These are phyloP conservation scores for Pyrus pyrifolia DNA, from an alignment of 306 rosid genomes.

Conservation along the genomic window DNA sequence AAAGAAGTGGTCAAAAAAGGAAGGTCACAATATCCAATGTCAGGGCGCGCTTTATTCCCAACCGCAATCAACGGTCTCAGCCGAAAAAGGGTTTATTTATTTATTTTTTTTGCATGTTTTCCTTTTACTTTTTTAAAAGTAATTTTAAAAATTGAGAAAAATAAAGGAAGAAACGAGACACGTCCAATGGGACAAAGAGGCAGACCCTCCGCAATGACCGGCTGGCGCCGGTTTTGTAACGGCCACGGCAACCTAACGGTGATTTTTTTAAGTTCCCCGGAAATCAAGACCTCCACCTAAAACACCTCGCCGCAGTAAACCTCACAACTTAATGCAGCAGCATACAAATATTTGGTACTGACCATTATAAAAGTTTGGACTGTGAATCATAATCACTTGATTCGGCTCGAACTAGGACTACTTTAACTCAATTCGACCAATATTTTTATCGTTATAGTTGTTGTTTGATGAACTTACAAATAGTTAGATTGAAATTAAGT, in stretches of 20 bases:
- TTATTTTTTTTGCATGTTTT: background rate
- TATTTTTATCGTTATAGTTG: no score
- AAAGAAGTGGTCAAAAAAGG: conserved; percentile 48
- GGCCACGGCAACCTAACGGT: conserved; percentile 28
- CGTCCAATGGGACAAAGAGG: conserved; percentile 43
- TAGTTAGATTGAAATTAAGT: no score
- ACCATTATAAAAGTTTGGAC: background rate
- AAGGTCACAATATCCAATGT: conserved; percentile 21
- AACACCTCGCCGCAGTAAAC: background rate
- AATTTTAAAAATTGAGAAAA: background rate
- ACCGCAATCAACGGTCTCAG: conserved; percentile 98
- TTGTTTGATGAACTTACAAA: no score
- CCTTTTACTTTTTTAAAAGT: conserved; percentile 8
- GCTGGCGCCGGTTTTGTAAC: conserved; percentile 50
- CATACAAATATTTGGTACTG: background rate
- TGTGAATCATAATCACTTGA: background rate
- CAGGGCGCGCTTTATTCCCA: conserved; percentile 76
- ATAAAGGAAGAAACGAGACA: conserved; percentile 12
- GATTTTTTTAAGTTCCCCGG: background rate
- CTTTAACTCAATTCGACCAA: no score
- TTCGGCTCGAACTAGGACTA: background rate
- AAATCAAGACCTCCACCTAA: background rate
- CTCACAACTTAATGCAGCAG: background rate
- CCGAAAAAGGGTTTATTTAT: conserved; percentile 31
- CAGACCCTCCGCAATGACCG: conserved; percentile 41